Percentiles rank a stretch among this genome's conserved stretches.
These are phyloP conservation scores for Rubia occidens DNA, from an alignment of 305 asterid genomes.

Conservation along the genomic window DNA sequence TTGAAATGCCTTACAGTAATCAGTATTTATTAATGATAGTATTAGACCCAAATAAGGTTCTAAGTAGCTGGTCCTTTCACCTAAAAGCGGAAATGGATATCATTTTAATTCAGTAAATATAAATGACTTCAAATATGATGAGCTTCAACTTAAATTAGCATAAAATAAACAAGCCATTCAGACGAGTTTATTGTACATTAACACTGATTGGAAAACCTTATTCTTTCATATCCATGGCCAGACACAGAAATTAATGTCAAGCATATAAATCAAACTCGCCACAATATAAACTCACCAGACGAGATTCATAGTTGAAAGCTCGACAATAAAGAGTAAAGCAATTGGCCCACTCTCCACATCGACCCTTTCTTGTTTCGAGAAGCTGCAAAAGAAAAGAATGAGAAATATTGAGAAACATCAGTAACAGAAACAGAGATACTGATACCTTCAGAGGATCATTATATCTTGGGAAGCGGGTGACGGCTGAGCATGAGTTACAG, in stretches of 20 bases:
- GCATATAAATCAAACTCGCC: neutral
- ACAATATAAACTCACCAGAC: constrained; percentile 48
- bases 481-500: constrained; percentile 60
- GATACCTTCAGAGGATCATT: constrained; percentile 83
- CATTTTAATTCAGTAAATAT: neutral
- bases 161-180: neutral
- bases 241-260: neutral
- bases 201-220: neutral
- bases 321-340: constrained; percentile 94
- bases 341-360: constrained; percentile 99
- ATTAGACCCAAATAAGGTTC: too few species aligned
- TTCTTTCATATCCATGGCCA: neutral
- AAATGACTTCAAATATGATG: neutral
- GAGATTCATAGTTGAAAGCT: constrained; percentile 88
- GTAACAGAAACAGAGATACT: constrained; percentile 17
- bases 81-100: too few species aligned
- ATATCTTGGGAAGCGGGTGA: constrained; percentile 97
- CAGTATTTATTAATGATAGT: neutral
- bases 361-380: constrained; percentile 83
- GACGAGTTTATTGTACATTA: neutral
- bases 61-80: too few species aligned
- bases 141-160: neutral
- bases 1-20: neutral
- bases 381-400: constrained; percentile 49
- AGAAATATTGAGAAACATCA: constrained; percentile 21